phyloP scores from a whole-genome alignment of 805 yeast species.

The Vanderwaltozyma yarrowii region DNA sequence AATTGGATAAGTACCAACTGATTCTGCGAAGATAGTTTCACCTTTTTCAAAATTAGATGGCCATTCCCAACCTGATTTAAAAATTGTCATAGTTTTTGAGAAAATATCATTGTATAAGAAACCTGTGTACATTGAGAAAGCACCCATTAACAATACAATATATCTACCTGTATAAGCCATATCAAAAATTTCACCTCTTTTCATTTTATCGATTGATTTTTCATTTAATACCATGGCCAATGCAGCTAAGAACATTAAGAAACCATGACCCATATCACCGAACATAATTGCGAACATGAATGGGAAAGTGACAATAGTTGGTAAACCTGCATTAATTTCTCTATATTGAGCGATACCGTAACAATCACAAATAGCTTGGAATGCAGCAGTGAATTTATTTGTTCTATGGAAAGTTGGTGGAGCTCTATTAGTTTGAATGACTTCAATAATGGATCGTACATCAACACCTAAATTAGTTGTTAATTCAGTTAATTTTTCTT shows the following conservation, averaged over 20 bases:
- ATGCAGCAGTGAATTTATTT: slow-evolving; percentile 59
- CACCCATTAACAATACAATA: slow-evolving; percentile 59
- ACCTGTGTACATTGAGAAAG: slow-evolving; percentile 66
- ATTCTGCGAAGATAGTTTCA: slow-evolving; percentile 38
- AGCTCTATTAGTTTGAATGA: slow-evolving; percentile 50
- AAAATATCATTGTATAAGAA: slow-evolving; percentile 63
- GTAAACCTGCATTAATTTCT: slow-evolving; percentile 67
- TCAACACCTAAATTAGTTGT: slow-evolving; percentile 21
- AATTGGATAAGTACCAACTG: slow-evolving; percentile 43
- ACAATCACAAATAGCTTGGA: slow-evolving; percentile 65
- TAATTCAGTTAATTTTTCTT: slow-evolving; percentile 35
- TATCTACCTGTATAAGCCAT: slow-evolving; percentile 70
- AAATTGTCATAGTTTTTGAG: slow-evolving; percentile 59
- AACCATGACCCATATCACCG: slow-evolving; percentile 77
- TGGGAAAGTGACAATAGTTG: slow-evolving; percentile 67
- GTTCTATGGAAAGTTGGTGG: slow-evolving; percentile 67
- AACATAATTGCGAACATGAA: slow-evolving; percentile 80
- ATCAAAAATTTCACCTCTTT: slow-evolving; percentile 64
- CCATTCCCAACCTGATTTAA: slow-evolving; percentile 65
- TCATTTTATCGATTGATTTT: slow-evolving; percentile 39
- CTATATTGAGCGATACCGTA: slow-evolving; percentile 68
- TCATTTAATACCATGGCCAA: slow-evolving; percentile 46
- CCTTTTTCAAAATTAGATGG: slow-evolving; percentile 41
- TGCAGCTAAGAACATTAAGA: slow-evolving; percentile 49
- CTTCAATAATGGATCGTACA: slow-evolving; percentile 42